A percentile compares a stretch with the other conserved stretches of the same genome.
These are phyloP conservation scores for Epichloe bromicola DNA, from an alignment of 2,329 filamentous ascomycete species.

Conservation along the genomic window DNA sequence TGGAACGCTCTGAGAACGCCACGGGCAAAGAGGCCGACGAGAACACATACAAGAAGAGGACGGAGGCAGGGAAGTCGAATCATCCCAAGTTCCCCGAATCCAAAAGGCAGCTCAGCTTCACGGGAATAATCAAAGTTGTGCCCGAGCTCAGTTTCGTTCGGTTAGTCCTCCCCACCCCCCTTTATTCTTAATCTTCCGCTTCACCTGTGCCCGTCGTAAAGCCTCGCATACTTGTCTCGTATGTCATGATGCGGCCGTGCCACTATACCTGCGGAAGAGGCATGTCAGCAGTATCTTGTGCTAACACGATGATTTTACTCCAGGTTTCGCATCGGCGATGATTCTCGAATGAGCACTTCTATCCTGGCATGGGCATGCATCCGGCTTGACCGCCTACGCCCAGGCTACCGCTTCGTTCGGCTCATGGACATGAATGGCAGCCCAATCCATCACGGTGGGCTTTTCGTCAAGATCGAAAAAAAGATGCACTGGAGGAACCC, in stretches of 20 bases:
- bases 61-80: slow-evolving; percentile 39
- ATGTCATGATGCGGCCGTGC: neutral
- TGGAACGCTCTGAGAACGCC: slow-evolving; percentile 43
- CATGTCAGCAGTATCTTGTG: slow-evolving; percentile 1
- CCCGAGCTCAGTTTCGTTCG: slow-evolving; percentile 61
- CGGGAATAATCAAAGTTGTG: slow-evolving; percentile 43
- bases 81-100: slow-evolving; percentile 48
- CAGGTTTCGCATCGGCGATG: slow-evolving; percentile 44
- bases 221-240: neutral
- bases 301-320: slow-evolving; percentile 8
- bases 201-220: neutral
- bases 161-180: slow-evolving; percentile 31
- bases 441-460: slow-evolving; percentile 30
- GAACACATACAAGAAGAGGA: slow-evolving; percentile 47
- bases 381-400: slow-evolving; percentile 42
- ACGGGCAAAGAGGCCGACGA: slow-evolving; percentile 24
- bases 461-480: slow-evolving; percentile 42
- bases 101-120: slow-evolving; percentile 45
- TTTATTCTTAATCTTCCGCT: neutral
- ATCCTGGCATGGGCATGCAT: slow-evolving; percentile 45
- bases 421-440: slow-evolving; percentile 34
- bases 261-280: neutral
- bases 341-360: slow-evolving; percentile 23
- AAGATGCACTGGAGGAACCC: slow-evolving; percentile 5
- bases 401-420: slow-evolving; percentile 41